Evolutionary conservation across 768 basidiomycete genomes (phyloP).

Genomic region (Boletus vinaceobasis): DNA sequence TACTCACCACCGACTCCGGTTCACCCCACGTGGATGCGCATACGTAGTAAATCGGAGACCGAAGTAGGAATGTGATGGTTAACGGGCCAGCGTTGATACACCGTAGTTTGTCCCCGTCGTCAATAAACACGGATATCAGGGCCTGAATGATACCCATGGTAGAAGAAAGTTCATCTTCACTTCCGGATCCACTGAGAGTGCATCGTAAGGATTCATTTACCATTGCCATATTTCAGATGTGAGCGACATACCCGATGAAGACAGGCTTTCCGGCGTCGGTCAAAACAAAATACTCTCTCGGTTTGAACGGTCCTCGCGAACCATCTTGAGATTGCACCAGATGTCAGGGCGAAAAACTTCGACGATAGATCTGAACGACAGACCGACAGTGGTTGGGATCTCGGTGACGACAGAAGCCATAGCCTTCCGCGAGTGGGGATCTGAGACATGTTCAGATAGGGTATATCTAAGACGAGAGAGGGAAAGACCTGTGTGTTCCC

Average conservation of each 20-base stretch:
- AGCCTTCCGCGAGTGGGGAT: conserved; percentile 12
- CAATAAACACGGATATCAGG: conserved; percentile 91
- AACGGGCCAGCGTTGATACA: conserved; percentile 81
- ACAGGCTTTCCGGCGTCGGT: conserved; percentile 99
- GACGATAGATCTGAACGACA: conserved; percentile 7
- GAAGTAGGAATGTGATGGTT: conserved; percentile 81
- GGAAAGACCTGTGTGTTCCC: conserved; percentile 44
- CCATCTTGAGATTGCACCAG: conserved; percentile 4
- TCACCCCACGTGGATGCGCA: conserved; percentile 93
- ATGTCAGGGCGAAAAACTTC: conserved; percentile 2
- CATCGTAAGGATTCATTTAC: not conserved
- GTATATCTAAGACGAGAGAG: conserved; percentile 5
- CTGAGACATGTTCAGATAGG: conserved; percentile 6
- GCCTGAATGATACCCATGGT: conserved; percentile 93
- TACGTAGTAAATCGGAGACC: conserved; percentile 87
- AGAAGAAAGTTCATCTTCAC: conserved; percentile 64
- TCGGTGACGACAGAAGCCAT: conserved; percentile 33
- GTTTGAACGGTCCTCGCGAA: conserved; percentile 33
- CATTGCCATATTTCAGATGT: not conserved
- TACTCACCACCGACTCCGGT: conserved; percentile 89
- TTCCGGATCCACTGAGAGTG: conserved; percentile 44
- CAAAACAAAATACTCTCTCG: conserved; percentile 85
- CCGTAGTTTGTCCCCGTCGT: conserved; percentile 82
- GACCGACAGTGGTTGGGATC: conserved; percentile 24
- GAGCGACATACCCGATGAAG: conserved; percentile 65